These are phyloP conservation scores for Boletus vinaceobasis DNA, from an alignment of 768 basidiomycete species.

Conservation along the genomic window DNA sequence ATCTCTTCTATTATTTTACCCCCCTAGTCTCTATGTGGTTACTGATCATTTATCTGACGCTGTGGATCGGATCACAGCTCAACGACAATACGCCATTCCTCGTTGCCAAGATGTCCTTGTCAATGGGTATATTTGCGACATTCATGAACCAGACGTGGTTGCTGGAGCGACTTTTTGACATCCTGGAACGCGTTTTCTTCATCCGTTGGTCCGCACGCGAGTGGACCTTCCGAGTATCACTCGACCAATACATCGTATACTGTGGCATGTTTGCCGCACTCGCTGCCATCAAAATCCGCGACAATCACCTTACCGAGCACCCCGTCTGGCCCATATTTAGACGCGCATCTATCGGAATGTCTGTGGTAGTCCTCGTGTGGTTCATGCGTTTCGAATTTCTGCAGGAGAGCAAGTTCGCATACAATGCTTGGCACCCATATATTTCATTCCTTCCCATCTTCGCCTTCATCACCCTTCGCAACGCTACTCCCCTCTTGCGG, in stretches of 20 bases:
- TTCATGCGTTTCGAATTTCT: constrained; percentile 80
- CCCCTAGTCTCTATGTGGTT: constrained; percentile 92
- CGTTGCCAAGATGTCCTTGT: constrained; percentile 64
- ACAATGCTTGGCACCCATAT: constrained; percentile 84
- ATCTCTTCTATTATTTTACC: constrained; percentile 87
- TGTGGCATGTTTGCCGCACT: constrained; percentile 79
- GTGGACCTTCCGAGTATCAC: constrained; percentile 84
- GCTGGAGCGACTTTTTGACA: constrained; percentile 58
- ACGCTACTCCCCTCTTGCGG: constrained; percentile 67
- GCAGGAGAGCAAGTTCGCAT: constrained; percentile 76
- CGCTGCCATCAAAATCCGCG: constrained; percentile 70
- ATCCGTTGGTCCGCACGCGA: constrained; percentile 84
- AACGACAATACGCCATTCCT: constrained; percentile 71
- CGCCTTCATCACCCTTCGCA: constrained; percentile 73
- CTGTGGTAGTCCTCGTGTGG: constrained; percentile 60
- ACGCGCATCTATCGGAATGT: constrained; percentile 47
- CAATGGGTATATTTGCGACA: constrained; percentile 58
- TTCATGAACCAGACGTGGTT: constrained; percentile 65
- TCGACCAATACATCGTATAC: constrained; percentile 90
- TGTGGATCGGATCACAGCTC: constrained; percentile 64
- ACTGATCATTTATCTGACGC: constrained; percentile 78
- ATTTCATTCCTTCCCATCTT: constrained; percentile 78
- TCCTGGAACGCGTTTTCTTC: constrained; percentile 61
- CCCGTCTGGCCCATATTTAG: constrained; percentile 57
- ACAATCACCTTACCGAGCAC: constrained; percentile 66